Percentiles rank a stretch among this genome's conserved stretches.
Evolutionary conservation across 495 filamentous ascomycete species (phyloP).

Genomic region (Talaromyces borbonicus): DNA sequence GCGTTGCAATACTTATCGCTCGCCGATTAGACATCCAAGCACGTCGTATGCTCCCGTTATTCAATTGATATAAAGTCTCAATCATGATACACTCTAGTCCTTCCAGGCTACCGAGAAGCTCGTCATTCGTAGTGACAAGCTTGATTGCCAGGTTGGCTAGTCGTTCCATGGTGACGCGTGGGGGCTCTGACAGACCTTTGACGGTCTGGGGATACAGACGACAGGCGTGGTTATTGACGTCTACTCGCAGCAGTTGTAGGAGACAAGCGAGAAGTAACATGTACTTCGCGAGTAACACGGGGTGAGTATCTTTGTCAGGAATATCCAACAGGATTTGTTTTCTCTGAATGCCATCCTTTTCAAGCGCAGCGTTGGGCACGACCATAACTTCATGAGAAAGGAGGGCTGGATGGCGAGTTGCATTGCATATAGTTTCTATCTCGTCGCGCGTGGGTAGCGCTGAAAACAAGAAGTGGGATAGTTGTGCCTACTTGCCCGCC

Average conservation of each 20-base stretch:
- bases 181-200: background rate
- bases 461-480: conserved; percentile 17
- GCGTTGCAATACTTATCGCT: conserved; percentile 25
- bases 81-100: conserved; percentile 41
- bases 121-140: conserved; percentile 37
- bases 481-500: conserved; percentile 13
- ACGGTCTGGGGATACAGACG: background rate
- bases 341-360: conserved; percentile 14
- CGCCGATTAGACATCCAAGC: conserved; percentile 33
- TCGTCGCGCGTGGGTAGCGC: conserved; percentile 27
- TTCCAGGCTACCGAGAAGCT: conserved; percentile 34
- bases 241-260: no score
- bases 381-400: background rate
- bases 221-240: no score
- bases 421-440: conserved; percentile 19
- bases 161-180: background rate
- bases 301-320: conserved; percentile 27
- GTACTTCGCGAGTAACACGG: conserved; percentile 30
- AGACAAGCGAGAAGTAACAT: background rate
- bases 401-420: background rate
- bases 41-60: conserved; percentile 35
- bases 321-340: background rate
- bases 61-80: conserved; percentile 34
- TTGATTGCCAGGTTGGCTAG: conserved; percentile 25
- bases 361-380: background rate